A percentile compares a stretch with the other conserved stretches of the same genome.
phyloP scores from a whole-genome alignment of 306 rosid species.

The Carpinus fangiana region DNA sequence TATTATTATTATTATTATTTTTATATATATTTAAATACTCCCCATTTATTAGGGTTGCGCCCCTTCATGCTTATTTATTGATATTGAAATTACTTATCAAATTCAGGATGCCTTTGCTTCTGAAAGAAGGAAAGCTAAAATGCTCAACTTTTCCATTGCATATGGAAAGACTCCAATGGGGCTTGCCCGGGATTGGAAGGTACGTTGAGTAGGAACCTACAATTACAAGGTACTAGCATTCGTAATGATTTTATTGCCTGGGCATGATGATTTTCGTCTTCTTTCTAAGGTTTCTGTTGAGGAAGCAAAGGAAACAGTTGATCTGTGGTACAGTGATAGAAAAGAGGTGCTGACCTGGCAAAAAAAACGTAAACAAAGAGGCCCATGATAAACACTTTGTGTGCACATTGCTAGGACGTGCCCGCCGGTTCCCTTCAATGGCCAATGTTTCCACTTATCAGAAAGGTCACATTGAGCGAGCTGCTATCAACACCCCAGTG shows the following conservation, averaged over 20 bases:
- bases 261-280: slow-evolving; percentile 13
- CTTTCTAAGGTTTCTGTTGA: slow-evolving; percentile 73
- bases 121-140: slow-evolving; percentile 95
- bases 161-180: slow-evolving; percentile 96
- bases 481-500: slow-evolving; percentile 96
- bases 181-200: slow-evolving; percentile 95
- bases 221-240: slow-evolving; percentile 9
- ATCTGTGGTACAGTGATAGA: slow-evolving; percentile 89
- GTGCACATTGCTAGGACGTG: slow-evolving; percentile 79
- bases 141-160: slow-evolving; percentile 97
- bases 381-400: slow-evolving; percentile 53
- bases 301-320: slow-evolving; percentile 86
- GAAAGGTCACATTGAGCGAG: slow-evolving; percentile 91
- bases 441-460: slow-evolving; percentile 53
- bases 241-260: slow-evolving; percentile 17
- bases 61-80: no score
- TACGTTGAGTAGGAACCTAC: slow-evolving; percentile 27
- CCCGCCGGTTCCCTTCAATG: slow-evolving; percentile 77
- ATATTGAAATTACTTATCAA: no score
- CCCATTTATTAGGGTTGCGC: no score
- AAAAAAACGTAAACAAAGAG: slow-evolving; percentile 69
- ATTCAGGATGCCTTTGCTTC: slow-evolving; percentile 82
- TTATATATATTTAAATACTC: no score
- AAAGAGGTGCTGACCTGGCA: slow-evolving; percentile 86
- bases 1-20: no score